Evolutionary conservation across 345 rosid genomes (phyloP), one percentile per base, ranked within the genome.

Genomic region (Brassica napus): DNA sequence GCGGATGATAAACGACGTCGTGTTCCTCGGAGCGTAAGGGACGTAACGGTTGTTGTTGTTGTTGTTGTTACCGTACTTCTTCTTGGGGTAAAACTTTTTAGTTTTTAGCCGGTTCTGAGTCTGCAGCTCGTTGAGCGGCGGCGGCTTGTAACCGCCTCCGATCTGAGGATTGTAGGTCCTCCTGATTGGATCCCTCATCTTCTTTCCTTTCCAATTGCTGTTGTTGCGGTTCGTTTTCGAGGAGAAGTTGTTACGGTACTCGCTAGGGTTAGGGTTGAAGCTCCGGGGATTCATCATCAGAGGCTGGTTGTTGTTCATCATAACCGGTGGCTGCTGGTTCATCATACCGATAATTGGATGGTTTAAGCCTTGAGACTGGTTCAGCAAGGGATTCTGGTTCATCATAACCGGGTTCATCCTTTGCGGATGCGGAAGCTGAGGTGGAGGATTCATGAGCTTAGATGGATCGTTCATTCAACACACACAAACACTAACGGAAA

Each of bases 21-120:
- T 95, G 83, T 95, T 95, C 75, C 97, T 83, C 3, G 99, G 99
- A 0, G 99, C 99, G 26, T 87, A 95, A 10, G 99, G 99, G 6
- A 93, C 94, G 31, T 90, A 93, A 12, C 97, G 77, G 18, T 18
- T 18, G 55, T 49, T n/a, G 6, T 32, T 32, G 35, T 32, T 32
- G 14, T 42, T 32, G 49, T 42, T 42, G 21, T 82, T 86, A 68
- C 79, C 76, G 57, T 80, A 86, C 86, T 89, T 93, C 87, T 86
- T 92, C 28, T 89, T 85, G 37, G 86, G 88, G 9, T 91, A 93
- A 74, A 88, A 91, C 69, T 93, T 95, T 61, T 90, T 82, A 0
- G 96, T 89, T 65, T 93, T 91, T n/a, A 90, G 71, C 42, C 94
- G 79, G 74, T 93, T 95, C 66, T 91, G 94, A 2, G 81, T 85